Base-by-base conservation (phyloP, 2,329 filamentous ascomycete genomes). In the Westerdykella ornata region DNA sequence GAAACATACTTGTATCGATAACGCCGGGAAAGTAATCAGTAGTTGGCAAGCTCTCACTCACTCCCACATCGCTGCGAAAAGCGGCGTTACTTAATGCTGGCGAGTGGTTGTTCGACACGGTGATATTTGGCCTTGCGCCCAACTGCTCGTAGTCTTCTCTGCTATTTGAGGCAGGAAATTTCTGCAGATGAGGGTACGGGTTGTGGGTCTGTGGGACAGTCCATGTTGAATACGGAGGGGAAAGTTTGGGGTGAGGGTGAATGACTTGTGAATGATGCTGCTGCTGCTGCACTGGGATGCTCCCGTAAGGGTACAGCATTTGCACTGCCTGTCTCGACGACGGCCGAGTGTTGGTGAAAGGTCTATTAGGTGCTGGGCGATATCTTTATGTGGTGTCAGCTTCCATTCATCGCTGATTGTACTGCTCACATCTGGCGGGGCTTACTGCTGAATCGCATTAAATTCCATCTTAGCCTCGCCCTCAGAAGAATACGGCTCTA, bases 391-490 rank as follows among this genome's bases (percentile, higher is more conserved):
- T 17, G 30, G 29, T 29, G 48, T 66, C 43, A 65, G 59, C 43
- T 18, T 36, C 35, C 12, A 15, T 15, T 33, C 11, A 6, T 17
- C 16, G 30, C 8, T 4, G 30, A 33, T 3, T 13, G n/a, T 15
- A 2, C 3, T 33, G 30, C 13, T n/a, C 30, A 36, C 8, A 26
- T 9, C 22, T 26, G 22, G 22, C 22, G 35, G 35, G 39, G 45
- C 65, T 58, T 60, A 68, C 65, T 67, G 65, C 37, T 62, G 60
- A 49, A 60, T 44, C 49, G 64, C 60, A 66, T 67, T 66, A 59
- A 65, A 67, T 60, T 68, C 65, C 66, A 68, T 68, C 50, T 62
- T 55, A 56, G 48, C 41, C 45, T 54, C 48, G 49, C 51, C 43
- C 39, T 54, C 47, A 55, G 51, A 48, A 46, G 51, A 52, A 46